Evolutionary conservation across 1,284 basidiomycete genomes (phyloP).

Genomic region (Wolfiporia cocos): DNA sequence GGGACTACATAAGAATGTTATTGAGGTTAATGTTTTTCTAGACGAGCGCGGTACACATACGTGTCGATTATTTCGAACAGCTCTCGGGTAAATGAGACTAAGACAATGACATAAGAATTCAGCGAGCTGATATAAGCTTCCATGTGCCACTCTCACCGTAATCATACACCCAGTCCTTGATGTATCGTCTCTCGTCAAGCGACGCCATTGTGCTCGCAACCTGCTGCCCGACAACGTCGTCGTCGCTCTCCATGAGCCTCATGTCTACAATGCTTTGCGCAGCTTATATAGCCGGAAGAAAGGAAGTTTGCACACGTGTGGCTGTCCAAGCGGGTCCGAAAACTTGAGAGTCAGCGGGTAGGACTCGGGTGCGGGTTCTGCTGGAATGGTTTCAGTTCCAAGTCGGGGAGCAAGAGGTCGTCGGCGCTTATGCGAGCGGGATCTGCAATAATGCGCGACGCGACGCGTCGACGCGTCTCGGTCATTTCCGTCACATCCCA

Average conservation of each 20-base stretch:
- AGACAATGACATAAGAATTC: neutral
- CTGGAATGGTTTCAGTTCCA: too few species aligned
- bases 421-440: too few species aligned
- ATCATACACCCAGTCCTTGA: constrained; percentile 44
- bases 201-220: neutral
- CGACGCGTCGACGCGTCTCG: too few species aligned
- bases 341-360: too few species aligned
- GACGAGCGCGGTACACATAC: constrained; percentile 20
- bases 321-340: too few species aligned
- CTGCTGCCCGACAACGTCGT: constrained; percentile 4
- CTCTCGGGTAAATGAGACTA: constrained; percentile 31
- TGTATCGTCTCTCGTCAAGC: constrained; percentile 11
- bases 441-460: too few species aligned
- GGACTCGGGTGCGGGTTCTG: too few species aligned
- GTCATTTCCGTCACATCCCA: too few species aligned
- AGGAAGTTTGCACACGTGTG: too few species aligned
- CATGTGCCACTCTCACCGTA: constrained; percentile 30
- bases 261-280: constrained; percentile 3
- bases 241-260: constrained; percentile 8
- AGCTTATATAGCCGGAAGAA: too few species aligned
- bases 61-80: constrained; percentile 38
- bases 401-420: too few species aligned
- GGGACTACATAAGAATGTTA: constrained; percentile 33
- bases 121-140: neutral
- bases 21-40: constrained; percentile 3